Percentiles rank a stretch among this genome's conserved stretches.
These are phyloP conservation scores for Metschnikowia similis DNA, from an alignment of 805 yeast species.

Conservation along the genomic window DNA sequence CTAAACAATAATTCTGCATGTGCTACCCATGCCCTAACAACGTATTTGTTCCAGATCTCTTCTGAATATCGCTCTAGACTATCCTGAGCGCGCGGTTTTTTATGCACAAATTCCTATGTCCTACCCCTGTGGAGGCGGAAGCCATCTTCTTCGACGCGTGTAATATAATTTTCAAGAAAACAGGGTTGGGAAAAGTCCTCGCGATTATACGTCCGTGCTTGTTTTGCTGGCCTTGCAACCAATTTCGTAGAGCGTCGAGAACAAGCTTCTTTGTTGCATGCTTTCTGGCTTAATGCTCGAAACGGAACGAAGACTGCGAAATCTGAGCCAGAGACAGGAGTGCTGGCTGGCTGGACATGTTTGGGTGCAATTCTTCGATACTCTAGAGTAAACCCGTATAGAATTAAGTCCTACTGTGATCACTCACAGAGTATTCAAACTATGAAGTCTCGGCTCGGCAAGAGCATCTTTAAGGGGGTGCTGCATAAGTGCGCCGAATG, in stretches of 20 bases:
- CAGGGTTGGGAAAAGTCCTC: background rate
- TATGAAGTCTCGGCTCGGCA: background rate
- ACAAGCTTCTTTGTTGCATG: background rate
- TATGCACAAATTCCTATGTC: background rate
- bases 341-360: background rate
- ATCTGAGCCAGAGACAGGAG: background rate
- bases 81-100: background rate
- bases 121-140: background rate
- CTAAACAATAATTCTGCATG: background rate
- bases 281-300: slow-evolving; percentile 1
- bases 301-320: slow-evolving; percentile 1
- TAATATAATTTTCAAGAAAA: background rate
- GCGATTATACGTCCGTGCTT: background rate
- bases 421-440: background rate
- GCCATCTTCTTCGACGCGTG: background rate
- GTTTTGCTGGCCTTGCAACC: background rate
- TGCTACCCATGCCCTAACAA: background rate
- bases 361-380: no score
- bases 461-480: background rate
- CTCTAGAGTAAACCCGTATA: background rate
- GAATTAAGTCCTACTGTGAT: background rate
- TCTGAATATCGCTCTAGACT: background rate
- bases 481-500: background rate
- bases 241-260: background rate
- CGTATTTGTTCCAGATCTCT: background rate